A percentile compares a stretch with the other conserved stretches of the same genome.
Conservation (phyloP, 192 early-diverging fungal genomes). For the Chytriomyces sp. region DNA sequence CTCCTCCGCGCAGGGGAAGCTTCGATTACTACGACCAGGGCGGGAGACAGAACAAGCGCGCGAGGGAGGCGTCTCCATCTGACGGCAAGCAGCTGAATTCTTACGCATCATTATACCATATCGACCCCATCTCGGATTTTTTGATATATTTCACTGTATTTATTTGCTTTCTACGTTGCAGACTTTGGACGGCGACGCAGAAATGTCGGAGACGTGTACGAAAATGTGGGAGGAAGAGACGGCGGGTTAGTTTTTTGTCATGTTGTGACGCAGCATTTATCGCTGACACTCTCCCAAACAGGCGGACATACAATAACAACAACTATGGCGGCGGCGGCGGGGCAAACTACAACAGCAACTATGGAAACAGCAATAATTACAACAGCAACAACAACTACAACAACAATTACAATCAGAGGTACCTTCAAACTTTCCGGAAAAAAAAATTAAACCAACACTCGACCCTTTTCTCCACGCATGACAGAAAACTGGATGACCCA, state of each 20-base stretch:
- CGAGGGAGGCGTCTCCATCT: not conserved
- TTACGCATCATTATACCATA: too few species aligned
- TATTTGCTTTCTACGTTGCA: not conserved
- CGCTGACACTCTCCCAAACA: not conserved
- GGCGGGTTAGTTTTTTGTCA: not conserved
- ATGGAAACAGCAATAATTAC: not conserved
- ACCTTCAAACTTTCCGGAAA: not conserved
- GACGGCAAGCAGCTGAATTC: not conserved
- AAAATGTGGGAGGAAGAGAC: not conserved
- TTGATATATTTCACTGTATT: too few species aligned
- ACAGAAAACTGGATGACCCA: conserved; percentile 60
- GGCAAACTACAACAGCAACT: not conserved
- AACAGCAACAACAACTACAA: not conserved
- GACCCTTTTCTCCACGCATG: not conserved
- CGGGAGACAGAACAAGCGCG: not conserved
- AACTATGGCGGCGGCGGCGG: not conserved
- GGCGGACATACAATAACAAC: not conserved
- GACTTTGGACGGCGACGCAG: not conserved
- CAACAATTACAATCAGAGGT: not conserved
- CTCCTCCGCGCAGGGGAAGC: not conserved
- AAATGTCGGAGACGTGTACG: not conserved
- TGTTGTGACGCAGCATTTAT: not conserved
- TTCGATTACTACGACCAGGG: not conserved
- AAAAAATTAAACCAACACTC: too few species aligned
- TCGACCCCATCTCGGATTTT: too few species aligned